Evolutionary conservation across 1,139 yeast genomes (phyloP).

Genomic region (Debaryomycetaceae sp.): DNA sequence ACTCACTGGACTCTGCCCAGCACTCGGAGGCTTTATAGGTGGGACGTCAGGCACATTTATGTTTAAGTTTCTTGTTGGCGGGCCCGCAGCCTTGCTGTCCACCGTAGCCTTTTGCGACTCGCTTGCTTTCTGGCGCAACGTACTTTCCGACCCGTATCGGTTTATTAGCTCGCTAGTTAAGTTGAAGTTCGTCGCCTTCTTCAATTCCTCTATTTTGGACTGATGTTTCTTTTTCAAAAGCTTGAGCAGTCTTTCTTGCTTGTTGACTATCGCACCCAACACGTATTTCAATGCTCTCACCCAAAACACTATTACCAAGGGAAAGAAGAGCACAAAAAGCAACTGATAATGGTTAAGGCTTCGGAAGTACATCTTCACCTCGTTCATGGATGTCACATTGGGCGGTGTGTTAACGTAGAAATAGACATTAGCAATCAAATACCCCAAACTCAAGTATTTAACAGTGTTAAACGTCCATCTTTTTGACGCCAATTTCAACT

Average conservation of each 20-base stretch:
- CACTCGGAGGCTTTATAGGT: background rate
- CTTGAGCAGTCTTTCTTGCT: constrained; percentile 16
- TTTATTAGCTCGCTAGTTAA: constrained; percentile 70
- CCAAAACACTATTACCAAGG: constrained; percentile 22
- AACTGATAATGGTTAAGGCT: constrained; percentile 13
- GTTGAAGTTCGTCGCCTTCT: constrained; percentile 73
- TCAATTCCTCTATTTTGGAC: constrained; percentile 68
- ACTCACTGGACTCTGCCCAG: background rate
- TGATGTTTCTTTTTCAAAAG: constrained; percentile 50
- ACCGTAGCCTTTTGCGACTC: constrained; percentile 1
- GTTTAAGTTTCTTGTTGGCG: background rate
- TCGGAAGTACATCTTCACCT: constrained; percentile 13
- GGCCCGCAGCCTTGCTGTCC: background rate
- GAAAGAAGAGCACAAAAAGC: constrained; percentile 23
- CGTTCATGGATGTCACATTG: constrained; percentile 12
- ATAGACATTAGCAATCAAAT: constrained; percentile 27
- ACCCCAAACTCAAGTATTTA: constrained; percentile 28
- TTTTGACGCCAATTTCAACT: constrained; percentile 16
- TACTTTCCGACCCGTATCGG: constrained; percentile 51
- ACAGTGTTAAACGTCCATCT: constrained; percentile 12
- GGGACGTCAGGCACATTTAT: background rate
- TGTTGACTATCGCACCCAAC: constrained; percentile 23
- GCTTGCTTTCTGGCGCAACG: constrained; percentile 5
- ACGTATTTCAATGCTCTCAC: constrained; percentile 18
- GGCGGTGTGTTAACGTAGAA: constrained; percentile 22